A percentile compares a stretch with the other conserved stretches of the same genome.
These are phyloP conservation scores for Pochonia chlamydosporia DNA, from an alignment of 2,329 filamentous ascomycete genomes.

Conservation along the genomic window DNA sequence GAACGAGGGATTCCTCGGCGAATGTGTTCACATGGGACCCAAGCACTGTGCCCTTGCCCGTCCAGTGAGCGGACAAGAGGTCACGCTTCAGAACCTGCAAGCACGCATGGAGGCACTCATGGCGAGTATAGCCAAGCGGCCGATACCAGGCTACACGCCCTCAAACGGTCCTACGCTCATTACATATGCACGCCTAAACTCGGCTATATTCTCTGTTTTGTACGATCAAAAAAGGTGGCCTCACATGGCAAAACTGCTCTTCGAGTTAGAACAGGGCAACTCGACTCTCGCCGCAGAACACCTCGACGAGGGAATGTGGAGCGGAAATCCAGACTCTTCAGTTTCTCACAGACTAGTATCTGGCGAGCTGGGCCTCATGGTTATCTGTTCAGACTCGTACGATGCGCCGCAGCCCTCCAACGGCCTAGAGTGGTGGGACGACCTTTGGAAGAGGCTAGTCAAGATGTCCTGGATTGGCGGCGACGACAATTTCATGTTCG, in stretches of 20 bases:
- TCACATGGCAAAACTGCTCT: constrained; percentile 32
- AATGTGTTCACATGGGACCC: constrained; percentile 42
- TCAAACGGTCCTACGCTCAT: constrained; percentile 36
- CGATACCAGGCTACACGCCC: constrained; percentile 31
- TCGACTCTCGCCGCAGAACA: constrained; percentile 33
- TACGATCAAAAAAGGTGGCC: constrained; percentile 40
- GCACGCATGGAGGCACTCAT: constrained; percentile 33
- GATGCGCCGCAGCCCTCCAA: constrained; percentile 33
- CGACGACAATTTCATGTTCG: constrained; percentile 37
- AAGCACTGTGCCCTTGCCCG: constrained; percentile 38
- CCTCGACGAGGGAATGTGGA: constrained; percentile 32
- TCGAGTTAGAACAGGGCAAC: constrained; percentile 39
- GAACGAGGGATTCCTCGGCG: constrained; percentile 44
- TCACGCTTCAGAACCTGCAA: constrained; percentile 30
- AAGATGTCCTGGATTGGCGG: constrained; percentile 38
- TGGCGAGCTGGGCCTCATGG: constrained; percentile 33
- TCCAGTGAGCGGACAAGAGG: constrained; percentile 17
- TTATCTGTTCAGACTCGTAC: constrained; percentile 41
- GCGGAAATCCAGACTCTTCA: constrained; percentile 22
- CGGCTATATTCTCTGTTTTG: constrained; percentile 32
- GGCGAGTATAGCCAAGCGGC: constrained; percentile 29
- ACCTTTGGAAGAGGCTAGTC: constrained; percentile 43
- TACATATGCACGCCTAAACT: constrained; percentile 38
- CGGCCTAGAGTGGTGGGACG: constrained; percentile 37
- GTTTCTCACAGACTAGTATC: too few species aligned